These are phyloP conservation scores for Euphorbia celastroides DNA, from an alignment of 441 rosid genomes.

Conservation along the genomic window DNA sequence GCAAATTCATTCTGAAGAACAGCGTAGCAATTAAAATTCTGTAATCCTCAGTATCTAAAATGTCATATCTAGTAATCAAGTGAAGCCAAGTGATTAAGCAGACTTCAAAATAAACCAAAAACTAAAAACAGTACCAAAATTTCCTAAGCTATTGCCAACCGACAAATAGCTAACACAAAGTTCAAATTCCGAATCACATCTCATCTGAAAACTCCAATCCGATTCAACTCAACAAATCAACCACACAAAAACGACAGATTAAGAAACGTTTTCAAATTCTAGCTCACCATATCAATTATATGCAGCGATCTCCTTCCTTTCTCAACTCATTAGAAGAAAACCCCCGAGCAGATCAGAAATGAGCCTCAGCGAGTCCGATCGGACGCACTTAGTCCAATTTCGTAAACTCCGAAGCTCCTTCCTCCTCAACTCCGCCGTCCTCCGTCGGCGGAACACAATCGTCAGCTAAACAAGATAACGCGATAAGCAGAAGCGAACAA, in stretches of 20 bases:
- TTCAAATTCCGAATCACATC: neutral
- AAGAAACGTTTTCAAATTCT: slow-evolving; percentile 3
- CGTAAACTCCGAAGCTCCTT: slow-evolving; percentile 5
- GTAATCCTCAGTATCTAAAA: slow-evolving; percentile 14
- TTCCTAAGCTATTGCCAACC: neutral
- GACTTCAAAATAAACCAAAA: slow-evolving; percentile 3
- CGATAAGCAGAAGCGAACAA: slow-evolving; percentile 27
- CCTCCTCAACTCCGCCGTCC: neutral
- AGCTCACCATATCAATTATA: slow-evolving; percentile 42
- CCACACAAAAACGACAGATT: slow-evolving; percentile 11
- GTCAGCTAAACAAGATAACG: slow-evolving; percentile 24
- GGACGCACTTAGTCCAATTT: slow-evolving; percentile 16
- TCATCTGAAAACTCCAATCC: neutral
- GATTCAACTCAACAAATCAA: slow-evolving; percentile 25
- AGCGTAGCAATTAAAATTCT: slow-evolving; percentile 3
- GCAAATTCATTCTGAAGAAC: neutral
- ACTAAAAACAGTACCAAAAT: neutral
- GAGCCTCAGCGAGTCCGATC: slow-evolving; percentile 43
- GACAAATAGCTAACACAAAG: neutral
- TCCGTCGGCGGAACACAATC: slow-evolving; percentile 14
- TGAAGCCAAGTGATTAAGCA: slow-evolving; percentile 12
- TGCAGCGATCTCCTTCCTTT: slow-evolving; percentile 37
- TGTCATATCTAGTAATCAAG: slow-evolving; percentile 8
- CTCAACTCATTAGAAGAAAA: slow-evolving; percentile 39
- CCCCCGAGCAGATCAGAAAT: slow-evolving; percentile 18